Conservation (phyloP, 441 rosid species). For the Populus hybrid region DNA sequence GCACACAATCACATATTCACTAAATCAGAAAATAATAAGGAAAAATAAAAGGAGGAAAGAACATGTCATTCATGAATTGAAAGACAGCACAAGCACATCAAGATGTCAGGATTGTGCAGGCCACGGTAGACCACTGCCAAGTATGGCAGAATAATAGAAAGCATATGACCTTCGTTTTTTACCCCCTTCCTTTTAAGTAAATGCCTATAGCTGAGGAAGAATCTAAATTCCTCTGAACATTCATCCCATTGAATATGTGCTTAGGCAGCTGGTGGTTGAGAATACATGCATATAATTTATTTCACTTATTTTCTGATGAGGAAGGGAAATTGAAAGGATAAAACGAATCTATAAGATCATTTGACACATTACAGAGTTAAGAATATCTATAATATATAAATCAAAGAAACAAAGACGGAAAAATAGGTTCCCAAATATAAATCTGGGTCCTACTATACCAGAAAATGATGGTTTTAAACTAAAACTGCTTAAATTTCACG, state of each 20-base stretch:
- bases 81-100: background rate
- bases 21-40: background rate
- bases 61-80: background rate
- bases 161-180: background rate
- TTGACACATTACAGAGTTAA: background rate
- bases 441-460: background rate
- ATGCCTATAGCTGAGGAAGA: background rate
- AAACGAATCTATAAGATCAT: background rate
- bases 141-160: background rate
- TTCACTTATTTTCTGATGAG: background rate
- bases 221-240: too few relatives aligned
- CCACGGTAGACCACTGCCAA: background rate
- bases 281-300: too few relatives aligned
- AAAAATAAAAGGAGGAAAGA: background rate
- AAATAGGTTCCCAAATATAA: background rate
- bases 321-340: background rate
- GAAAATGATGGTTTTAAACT: background rate
- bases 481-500: background rate
- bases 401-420: background rate
- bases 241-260: too few relatives aligned
- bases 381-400: background rate
- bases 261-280: too few relatives aligned
- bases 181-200: background rate
- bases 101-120: conserved; percentile 1
- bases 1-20: conserved; percentile 3